A percentile compares a stretch with the other conserved stretches of the same genome.
phyloP scores from a whole-genome alignment of 768 basidiomycete species.

The Rhodotorula kratochvilovae region DNA sequence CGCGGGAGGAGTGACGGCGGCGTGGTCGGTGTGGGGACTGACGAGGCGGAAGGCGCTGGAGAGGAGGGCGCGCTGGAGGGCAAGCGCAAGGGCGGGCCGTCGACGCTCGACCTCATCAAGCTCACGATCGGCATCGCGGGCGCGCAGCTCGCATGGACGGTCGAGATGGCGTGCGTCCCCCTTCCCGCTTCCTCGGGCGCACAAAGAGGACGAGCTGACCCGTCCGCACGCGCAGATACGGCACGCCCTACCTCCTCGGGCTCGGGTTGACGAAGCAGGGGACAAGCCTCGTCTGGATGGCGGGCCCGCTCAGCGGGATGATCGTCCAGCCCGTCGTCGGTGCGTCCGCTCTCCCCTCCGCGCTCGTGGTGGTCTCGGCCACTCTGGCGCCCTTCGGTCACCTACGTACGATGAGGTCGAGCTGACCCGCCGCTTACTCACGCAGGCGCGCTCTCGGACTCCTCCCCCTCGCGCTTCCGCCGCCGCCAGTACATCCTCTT shows the following conservation, averaged over 20 bases:
- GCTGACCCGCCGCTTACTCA: too few species aligned
- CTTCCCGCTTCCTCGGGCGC: background rate
- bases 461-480: slow-evolving; percentile 67
- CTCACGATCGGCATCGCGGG: slow-evolving; percentile 81
- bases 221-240: slow-evolving; percentile 63
- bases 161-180: slow-evolving; percentile 74
- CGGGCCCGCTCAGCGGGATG: slow-evolving; percentile 84
- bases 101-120: slow-evolving; percentile 46
- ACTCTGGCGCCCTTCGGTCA: too few species aligned
- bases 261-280: slow-evolving; percentile 79
- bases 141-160: slow-evolving; percentile 91
- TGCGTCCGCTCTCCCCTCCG: slow-evolving; percentile 46
- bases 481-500: slow-evolving; percentile 76
- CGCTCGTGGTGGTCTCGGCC: background rate
- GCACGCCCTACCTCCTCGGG: slow-evolving; percentile 83
- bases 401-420: background rate
- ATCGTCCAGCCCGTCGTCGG: slow-evolving; percentile 97
- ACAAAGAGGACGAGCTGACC: background rate
- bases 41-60: background rate
- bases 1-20: background rate
- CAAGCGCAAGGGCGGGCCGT: background rate
- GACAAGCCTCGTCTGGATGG: slow-evolving; percentile 87
- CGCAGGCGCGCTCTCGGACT: slow-evolving; percentile 88
- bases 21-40: background rate
- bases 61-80: background rate